A percentile compares a stretch with the other conserved stretches of the same genome.
These are phyloP conservation scores for Fusarium sp. DNA, from an alignment of 2,329 filamentous ascomycete genomes.

Conservation along the genomic window DNA sequence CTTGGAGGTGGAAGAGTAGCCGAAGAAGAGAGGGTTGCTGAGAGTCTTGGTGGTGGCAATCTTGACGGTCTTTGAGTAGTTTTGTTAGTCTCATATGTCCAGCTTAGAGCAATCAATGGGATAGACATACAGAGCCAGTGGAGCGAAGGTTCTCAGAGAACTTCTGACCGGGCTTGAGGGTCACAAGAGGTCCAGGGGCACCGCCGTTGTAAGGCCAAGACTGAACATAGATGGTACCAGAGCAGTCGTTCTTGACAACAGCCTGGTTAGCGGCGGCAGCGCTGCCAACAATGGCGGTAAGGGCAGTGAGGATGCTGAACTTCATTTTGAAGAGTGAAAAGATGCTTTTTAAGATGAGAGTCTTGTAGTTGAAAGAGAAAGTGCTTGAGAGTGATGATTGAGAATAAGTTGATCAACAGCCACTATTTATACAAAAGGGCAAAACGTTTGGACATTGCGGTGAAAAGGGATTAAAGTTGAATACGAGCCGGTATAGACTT, in stretches of 20 bases:
- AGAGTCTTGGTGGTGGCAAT: conserved; percentile 51
- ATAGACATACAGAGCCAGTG: conserved; percentile 20
- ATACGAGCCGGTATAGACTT: background rate
- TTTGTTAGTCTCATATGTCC: too few relatives aligned
- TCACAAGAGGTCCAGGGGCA: conserved; percentile 45
- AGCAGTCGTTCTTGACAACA: conserved; percentile 49
- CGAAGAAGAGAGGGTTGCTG: conserved; percentile 51
- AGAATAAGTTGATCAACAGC: background rate
- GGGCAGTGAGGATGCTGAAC: conserved; percentile 36
- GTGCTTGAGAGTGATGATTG: accelerated
- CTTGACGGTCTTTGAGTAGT: conserved; percentile 44
- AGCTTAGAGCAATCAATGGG: too few relatives aligned
- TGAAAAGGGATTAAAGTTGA: background rate
- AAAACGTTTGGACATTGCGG: background rate
- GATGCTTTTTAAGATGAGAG: background rate
- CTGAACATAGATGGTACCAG: conserved; percentile 47
- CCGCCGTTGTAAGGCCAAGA: conserved; percentile 47
- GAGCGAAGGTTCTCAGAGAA: conserved; percentile 48
- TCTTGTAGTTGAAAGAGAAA: background rate
- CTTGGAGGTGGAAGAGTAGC: conserved; percentile 50
- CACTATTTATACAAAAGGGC: background rate
- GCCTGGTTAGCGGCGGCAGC: conserved; percentile 46
- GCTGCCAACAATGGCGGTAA: conserved; percentile 44
- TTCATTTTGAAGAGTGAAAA: conserved; percentile 42
- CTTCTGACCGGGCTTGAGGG: conserved; percentile 44